Conservation (phyloP, 192 early-diverging fungal species). For the Haplosporangium gracile region DNA sequence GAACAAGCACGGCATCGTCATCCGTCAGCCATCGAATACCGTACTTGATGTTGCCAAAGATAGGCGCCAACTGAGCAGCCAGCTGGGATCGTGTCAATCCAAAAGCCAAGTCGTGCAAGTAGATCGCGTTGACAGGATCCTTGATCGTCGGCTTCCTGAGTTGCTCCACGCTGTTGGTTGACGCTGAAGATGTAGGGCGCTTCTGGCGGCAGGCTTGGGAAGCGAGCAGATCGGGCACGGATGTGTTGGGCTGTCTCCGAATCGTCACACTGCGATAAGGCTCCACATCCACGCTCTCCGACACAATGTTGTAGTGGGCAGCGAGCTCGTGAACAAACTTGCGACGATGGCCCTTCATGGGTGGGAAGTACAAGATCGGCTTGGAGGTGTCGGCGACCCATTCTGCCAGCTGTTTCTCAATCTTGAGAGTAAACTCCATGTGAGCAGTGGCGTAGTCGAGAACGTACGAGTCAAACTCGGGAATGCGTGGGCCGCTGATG, state of each 20-base stretch:
- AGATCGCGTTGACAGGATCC: conserved; percentile 72
- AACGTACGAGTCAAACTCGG: conserved; percentile 72
- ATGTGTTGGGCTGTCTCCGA: conserved; percentile 61
- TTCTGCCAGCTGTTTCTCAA: conserved; percentile 74
- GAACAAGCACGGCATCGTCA: conserved; percentile 63
- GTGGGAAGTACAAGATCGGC: conserved; percentile 72
- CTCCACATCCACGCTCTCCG: conserved; percentile 86
- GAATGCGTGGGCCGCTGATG: conserved; percentile 29
- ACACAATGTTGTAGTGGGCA: conserved; percentile 77
- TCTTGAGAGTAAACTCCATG: conserved; percentile 72
- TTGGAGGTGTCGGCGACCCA: conserved; percentile 74
- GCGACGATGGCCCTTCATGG: conserved; percentile 74
- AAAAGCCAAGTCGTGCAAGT: conserved; percentile 64
- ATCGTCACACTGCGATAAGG: conserved; percentile 78
- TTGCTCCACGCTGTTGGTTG: conserved; percentile 39
- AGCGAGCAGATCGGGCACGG: conserved; percentile 32
- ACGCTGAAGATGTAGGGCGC: conserved; percentile 24
- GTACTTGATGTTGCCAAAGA: conserved; percentile 60
- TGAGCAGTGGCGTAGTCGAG: conserved; percentile 76
- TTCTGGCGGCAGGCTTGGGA: conserved; percentile 59
- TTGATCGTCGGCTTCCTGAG: conserved; percentile 55
- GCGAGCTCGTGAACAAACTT: conserved; percentile 81
- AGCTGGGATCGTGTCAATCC: conserved; percentile 65
- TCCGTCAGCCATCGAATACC: conserved; percentile 67
- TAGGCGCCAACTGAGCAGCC: conserved; percentile 60